phyloP scores from a whole-genome alignment of 73 alveolate genomes.

The Paramecium caudatum region DNA sequence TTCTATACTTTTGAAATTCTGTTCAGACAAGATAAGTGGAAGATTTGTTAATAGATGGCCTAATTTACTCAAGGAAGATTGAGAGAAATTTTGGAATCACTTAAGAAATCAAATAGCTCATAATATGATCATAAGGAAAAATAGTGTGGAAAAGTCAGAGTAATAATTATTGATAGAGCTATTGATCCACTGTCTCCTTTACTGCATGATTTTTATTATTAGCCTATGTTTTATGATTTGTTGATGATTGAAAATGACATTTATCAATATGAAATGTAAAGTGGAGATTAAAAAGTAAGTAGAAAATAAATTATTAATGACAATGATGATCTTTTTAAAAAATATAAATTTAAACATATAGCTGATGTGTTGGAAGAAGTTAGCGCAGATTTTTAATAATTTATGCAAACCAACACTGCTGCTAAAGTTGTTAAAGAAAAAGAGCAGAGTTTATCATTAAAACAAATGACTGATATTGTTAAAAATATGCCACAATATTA shows the following conservation, averaged over 20 bases:
- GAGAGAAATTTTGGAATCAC: conserved; percentile 53
- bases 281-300: neutral
- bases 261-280: neutral
- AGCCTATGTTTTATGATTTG: conserved; percentile 64
- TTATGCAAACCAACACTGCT: conserved; percentile 45
- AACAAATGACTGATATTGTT: conserved; percentile 62
- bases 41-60: neutral
- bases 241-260: conserved; percentile 33
- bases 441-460: neutral
- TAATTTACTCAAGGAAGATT: conserved; percentile 20
- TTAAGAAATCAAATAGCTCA: neutral
- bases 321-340: conserved; percentile 41
- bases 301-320: neutral
- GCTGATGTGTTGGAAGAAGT: conserved; percentile 68
- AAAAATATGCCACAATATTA: conserved; percentile 59
- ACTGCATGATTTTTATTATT: conserved; percentile 63
- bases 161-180: conserved; percentile 48
- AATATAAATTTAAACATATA: conserved; percentile 41
- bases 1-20: conserved; percentile 58
- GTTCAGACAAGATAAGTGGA: conserved; percentile 39
- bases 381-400: conserved; percentile 22
- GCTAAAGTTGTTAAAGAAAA: conserved; percentile 36
- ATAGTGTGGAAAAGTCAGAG: conserved; percentile 53
- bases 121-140: conserved; percentile 32
- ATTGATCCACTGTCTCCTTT: conserved; percentile 58